These are phyloP conservation scores for Salix caprea DNA, from an alignment of 345 rosid species.

Conservation along the genomic window DNA sequence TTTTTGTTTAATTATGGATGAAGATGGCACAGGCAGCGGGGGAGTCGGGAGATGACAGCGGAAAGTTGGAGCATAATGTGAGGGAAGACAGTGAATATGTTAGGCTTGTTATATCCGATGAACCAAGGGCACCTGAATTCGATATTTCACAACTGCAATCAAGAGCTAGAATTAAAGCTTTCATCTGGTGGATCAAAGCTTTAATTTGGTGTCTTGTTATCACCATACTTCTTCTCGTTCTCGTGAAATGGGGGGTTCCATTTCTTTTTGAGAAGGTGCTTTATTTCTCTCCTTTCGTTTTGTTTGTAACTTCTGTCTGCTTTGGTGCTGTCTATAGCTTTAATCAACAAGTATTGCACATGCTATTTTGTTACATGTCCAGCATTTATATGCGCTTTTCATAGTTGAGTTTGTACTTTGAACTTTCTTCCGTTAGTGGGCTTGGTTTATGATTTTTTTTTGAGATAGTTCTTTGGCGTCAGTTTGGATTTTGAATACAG, in stretches of 20 bases:
- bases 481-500: neutral
- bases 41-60: neutral
- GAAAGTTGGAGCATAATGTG: neutral
- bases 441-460: neutral
- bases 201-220: conserved; percentile 26
- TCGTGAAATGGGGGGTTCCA: conserved; percentile 80
- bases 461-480: neutral
- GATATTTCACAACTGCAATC: conserved; percentile 29
- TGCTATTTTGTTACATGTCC: neutral
- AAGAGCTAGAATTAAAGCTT: conserved; percentile 17
- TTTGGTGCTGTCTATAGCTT: neutral
- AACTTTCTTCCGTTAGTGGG: too few relatives aligned
- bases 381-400: neutral
- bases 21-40: conserved; percentile 9
- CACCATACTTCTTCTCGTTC: conserved; percentile 34
- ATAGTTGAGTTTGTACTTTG: too few relatives aligned
- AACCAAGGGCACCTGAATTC: conserved; percentile 29
- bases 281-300: neutral
- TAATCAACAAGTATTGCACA: neutral
- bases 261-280: conserved; percentile 69
- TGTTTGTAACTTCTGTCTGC: neutral
- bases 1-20: neutral
- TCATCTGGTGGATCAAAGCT: conserved; percentile 66
- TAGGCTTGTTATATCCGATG: conserved; percentile 60
- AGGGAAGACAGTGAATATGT: conserved; percentile 68